These are phyloP conservation scores for Sporothrix pseudoabietina DNA, from an alignment of 2,329 filamentous ascomycete genomes.

Conservation along the genomic window DNA sequence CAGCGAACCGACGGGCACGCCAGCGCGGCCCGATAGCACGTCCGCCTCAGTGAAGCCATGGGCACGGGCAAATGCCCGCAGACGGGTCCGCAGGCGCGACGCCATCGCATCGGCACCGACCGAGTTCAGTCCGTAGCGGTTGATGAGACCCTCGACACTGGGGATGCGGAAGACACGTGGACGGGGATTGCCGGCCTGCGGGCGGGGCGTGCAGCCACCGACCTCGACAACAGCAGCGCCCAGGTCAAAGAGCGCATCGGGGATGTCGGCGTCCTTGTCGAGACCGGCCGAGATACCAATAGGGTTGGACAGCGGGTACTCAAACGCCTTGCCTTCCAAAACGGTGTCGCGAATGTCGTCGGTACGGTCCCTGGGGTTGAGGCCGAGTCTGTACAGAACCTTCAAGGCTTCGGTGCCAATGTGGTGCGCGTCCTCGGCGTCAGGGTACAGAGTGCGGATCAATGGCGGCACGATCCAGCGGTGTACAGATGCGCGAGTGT, in stretches of 20 bases:
- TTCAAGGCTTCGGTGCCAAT: conserved; percentile 71
- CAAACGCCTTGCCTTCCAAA: conserved; percentile 62
- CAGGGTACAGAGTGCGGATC: conserved; percentile 66
- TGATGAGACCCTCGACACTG: conserved; percentile 83
- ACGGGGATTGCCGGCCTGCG: conserved; percentile 83
- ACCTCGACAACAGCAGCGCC: conserved; percentile 89
- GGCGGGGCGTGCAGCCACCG: conserved; percentile 83
- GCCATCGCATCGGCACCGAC: conserved; percentile 87
- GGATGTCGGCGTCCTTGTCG: conserved; percentile 90
- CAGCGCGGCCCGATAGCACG: conserved; percentile 71
- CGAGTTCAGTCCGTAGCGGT: conserved; percentile 94
- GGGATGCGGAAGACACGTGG: conserved; percentile 87
- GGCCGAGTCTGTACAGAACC: conserved; percentile 68
- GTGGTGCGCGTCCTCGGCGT: conserved; percentile 92
- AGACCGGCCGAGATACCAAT: conserved; percentile 94
- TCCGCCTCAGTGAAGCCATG: conserved; percentile 70
- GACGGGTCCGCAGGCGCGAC: conserved; percentile 71
- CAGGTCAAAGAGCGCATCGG: conserved; percentile 79
- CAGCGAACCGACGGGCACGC: conserved; percentile 81
- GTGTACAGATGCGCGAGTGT: conserved; percentile 71
- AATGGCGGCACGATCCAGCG: conserved; percentile 67
- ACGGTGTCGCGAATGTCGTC: conserved; percentile 44
- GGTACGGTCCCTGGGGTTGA: conserved; percentile 81
- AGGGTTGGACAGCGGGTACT: conserved; percentile 75
- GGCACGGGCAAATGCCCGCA: conserved; percentile 73